Percentiles rank a stretch among this genome's conserved stretches.
phyloP scores from a whole-genome alignment of 805 yeast genomes.

The Brettanomyces naardenensis region DNA sequence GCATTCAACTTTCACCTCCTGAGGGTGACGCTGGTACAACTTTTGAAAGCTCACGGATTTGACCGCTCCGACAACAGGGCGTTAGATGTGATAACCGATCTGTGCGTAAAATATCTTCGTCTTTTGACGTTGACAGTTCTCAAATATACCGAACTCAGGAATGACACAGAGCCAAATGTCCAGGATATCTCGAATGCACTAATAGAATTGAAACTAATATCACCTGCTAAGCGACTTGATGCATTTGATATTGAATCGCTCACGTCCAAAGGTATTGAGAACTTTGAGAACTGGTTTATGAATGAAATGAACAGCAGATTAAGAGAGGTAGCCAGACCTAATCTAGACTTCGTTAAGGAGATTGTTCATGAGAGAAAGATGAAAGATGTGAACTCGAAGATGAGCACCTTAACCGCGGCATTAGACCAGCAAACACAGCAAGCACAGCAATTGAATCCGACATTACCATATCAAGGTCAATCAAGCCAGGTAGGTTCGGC shows the following conservation, averaged over 20 bases:
- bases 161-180: constrained; percentile 29
- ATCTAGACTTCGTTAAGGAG: constrained; percentile 17
- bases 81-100: constrained; percentile 70
- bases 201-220: constrained; percentile 51
- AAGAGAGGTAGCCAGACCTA: constrained; percentile 29
- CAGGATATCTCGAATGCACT: constrained; percentile 72
- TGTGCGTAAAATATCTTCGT: constrained; percentile 57
- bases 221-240: constrained; percentile 49
- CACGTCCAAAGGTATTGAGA: constrained; percentile 39
- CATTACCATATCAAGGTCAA: constrained; percentile 10
- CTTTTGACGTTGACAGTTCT: constrained; percentile 44
- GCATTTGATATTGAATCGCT: constrained; percentile 41
- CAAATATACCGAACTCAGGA: constrained; percentile 40
- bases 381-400: constrained; percentile 21
- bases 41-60: constrained; percentile 75
- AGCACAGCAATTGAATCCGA: constrained; percentile 19
- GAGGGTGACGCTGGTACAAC: constrained; percentile 34
- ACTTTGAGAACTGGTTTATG: constrained; percentile 51
- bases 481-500: not conserved
- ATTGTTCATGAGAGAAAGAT: constrained; percentile 12
- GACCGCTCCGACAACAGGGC: constrained; percentile 68
- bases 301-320: constrained; percentile 37
- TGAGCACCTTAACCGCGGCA: constrained; percentile 27
- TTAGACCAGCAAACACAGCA: constrained; percentile 20
- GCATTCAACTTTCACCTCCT: constrained; percentile 25